A percentile compares a stretch with the other conserved stretches of the same genome.
Evolutionary conservation across 371 early-diverging fungal genomes (phyloP).

Genomic region (Mucor velutinosus): DNA sequence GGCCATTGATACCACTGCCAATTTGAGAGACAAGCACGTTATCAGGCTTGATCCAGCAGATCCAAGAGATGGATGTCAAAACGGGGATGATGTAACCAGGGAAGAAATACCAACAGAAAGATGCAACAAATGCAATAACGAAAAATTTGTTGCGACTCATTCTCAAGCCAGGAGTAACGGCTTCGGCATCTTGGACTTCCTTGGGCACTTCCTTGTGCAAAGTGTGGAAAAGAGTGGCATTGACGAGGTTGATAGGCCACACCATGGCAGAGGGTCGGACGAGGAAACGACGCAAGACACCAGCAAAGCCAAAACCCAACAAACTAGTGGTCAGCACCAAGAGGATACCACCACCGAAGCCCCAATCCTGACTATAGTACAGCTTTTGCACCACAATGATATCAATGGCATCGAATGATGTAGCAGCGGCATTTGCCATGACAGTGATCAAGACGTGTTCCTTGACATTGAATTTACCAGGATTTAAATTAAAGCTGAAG

Average conservation of each 20-base stretch:
- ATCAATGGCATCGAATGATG: slow-evolving; percentile 71
- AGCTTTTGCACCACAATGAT: slow-evolving; percentile 72
- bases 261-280: slow-evolving; percentile 83
- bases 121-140: slow-evolving; percentile 53
- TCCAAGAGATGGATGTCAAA: slow-evolving; percentile 52
- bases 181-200: slow-evolving; percentile 37
- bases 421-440: slow-evolving; percentile 64
- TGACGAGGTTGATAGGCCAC: slow-evolving; percentile 81
- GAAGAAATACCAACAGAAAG: slow-evolving; percentile 52
- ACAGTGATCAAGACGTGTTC: slow-evolving; percentile 70
- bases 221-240: slow-evolving; percentile 74
- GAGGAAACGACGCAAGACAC: slow-evolving; percentile 73
- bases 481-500: slow-evolving; percentile 57
- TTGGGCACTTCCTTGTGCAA: slow-evolving; percentile 60
- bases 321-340: slow-evolving; percentile 69
- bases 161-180: slow-evolving; percentile 27
- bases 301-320: slow-evolving; percentile 87
- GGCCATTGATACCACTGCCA: slow-evolving; percentile 55
- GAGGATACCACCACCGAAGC: slow-evolving; percentile 62
- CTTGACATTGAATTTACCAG: slow-evolving; percentile 80
- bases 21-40: slow-evolving; percentile 57
- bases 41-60: slow-evolving; percentile 70
- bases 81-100: slow-evolving; percentile 63
- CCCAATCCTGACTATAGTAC: slow-evolving; percentile 67
- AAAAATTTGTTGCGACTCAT: slow-evolving; percentile 64